Base-by-base conservation (phyloP, 2,329 filamentous ascomycete genomes). In the Cordyceps militaris region DNA sequence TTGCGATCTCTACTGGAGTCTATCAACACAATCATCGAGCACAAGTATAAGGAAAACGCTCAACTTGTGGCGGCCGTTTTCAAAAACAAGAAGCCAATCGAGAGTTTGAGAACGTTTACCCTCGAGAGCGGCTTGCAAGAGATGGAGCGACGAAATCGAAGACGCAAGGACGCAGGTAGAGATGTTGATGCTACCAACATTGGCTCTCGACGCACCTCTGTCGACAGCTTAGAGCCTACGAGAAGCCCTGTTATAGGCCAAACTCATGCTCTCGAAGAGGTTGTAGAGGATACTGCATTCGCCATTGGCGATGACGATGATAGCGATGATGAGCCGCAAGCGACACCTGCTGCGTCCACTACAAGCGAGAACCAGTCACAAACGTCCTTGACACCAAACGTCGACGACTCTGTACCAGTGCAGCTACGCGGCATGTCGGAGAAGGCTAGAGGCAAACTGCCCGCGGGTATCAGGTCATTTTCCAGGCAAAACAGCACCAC, bases 361-460 rank as follows among this genome's bases (percentile, higher is more conserved):
- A 82, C 86, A 1, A 85, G 84, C 70, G 76, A 88, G 69, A 74
- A 80, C 61, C 72, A 85, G 65, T 79, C 81, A 61, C 80, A 85
- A 38, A 82, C 87, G 23, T 86, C 88, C 4, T 93, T 89, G 0
- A 83, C 84, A 0, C 83, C 83, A 0, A 77, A 78, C 40, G 74
- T 82, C 1, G 91, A 95, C 59, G 91, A 95, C 60, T 87, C 88
- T 4, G 83, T 96, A 10, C 91, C 91, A 14, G 79, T 85, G 21
- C 92, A 97, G 69, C 71, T 96, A 30, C 83, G 90, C 58, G 91
- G 91, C 56, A 96, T 97, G 89, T 97, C 93, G 21, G 94, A 97
- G 72, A 99, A 97, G 71, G 94, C 94, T 16, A 81, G 94, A 51
- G 94, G 94, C 8, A 99, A 99, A 72, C 91, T 96, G 85, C 94